Evolutionary conservation across 176 grass and related monocot species (phyloP).

Genomic region (Panicum miliaceum): DNA sequence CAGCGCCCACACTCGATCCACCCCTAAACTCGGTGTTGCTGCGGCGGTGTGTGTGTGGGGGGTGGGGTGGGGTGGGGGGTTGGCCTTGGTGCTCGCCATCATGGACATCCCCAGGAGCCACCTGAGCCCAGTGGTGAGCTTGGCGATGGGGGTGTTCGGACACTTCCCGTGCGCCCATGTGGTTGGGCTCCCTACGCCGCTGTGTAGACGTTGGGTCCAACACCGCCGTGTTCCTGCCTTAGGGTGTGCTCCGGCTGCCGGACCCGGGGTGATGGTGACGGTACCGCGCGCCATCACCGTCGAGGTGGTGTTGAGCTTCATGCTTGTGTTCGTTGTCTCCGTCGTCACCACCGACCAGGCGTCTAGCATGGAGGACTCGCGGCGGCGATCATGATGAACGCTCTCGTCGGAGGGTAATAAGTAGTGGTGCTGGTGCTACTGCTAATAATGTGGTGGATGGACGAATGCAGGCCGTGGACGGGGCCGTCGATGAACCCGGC

Average conservation of each 20-base stretch:
- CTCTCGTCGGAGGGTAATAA: constrained; percentile 33
- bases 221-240: constrained; percentile 48
- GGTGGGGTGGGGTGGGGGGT: too few relatives aligned
- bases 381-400: constrained; percentile 48
- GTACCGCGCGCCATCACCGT: constrained; percentile 53
- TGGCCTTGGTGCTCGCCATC: constrained; percentile 54
- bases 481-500: constrained; percentile 64
- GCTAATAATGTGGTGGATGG: too few relatives aligned
- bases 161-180: constrained; percentile 53
- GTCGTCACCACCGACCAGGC: constrained; percentile 51
- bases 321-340: constrained; percentile 63
- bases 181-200: constrained; percentile 47
- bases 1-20: too few relatives aligned
- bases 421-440: too few relatives aligned
- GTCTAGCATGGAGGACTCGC: constrained; percentile 42
- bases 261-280: constrained; percentile 46
- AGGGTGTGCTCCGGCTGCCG: constrained; percentile 33
- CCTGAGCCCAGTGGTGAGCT: constrained; percentile 68
- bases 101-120: constrained; percentile 63
- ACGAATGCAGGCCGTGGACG: neutral
- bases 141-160: constrained; percentile 51
- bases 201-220: constrained; percentile 41
- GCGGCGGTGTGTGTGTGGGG: too few relatives aligned
- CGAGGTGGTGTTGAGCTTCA: constrained; percentile 57
- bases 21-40: too few relatives aligned